Evolutionary conservation across 176 grass and related monocot genomes (phyloP).

Genomic region (Oryza australiensis): DNA sequence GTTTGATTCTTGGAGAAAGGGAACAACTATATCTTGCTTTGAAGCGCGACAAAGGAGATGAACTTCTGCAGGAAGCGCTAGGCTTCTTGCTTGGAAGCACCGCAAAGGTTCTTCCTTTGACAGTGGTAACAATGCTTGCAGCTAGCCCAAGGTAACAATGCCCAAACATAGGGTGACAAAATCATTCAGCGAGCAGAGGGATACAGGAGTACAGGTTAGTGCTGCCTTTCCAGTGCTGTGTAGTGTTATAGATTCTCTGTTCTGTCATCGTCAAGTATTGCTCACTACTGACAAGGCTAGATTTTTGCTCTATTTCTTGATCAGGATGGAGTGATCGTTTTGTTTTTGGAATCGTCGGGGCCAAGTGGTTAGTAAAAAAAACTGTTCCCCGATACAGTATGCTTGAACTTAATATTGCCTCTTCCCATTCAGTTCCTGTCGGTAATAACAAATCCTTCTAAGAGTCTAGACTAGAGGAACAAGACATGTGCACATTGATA

Average conservation of each 20-base stretch:
- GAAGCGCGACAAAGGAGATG: neutral
- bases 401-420: neutral
- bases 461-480: neutral
- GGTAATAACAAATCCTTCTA: neutral
- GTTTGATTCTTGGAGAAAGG: neutral
- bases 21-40: neutral
- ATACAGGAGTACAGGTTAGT: neutral
- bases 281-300: neutral
- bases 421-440: neutral
- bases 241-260: neutral
- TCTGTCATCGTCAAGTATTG: neutral
- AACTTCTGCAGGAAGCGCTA: neutral
- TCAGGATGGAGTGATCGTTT: neutral
- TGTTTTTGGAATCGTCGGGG: neutral
- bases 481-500: neutral
- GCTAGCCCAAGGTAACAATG: neutral
- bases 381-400: neutral
- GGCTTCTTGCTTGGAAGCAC: slow-evolving; percentile 25
- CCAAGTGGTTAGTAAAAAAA: neutral
- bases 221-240: neutral
- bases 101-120: neutral
- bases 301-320: neutral
- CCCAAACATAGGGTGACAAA: neutral
- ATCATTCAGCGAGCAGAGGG: neutral
- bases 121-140: neutral